Evolutionary conservation across 1,284 basidiomycete genomes (phyloP).

Genomic region (Veloboletus limbatus): DNA sequence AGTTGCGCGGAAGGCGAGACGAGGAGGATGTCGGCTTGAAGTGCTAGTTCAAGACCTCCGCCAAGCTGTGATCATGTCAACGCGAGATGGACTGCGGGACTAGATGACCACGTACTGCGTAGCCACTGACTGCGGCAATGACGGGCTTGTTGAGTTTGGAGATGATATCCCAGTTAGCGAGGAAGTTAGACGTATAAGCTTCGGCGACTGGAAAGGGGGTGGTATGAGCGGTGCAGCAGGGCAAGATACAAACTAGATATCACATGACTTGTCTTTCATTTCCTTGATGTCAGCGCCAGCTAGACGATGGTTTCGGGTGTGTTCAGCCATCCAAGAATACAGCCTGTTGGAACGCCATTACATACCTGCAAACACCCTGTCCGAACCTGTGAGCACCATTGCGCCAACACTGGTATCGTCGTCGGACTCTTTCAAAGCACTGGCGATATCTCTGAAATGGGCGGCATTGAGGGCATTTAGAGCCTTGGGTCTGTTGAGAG

Average conservation of each 20-base stretch:
- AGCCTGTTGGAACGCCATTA: conserved; percentile 16
- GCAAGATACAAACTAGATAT: conserved; percentile 25
- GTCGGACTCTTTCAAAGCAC: conserved; percentile 72
- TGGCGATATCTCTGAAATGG: conserved; percentile 76
- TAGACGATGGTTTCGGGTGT: conserved; percentile 23
- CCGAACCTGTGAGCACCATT: conserved; percentile 91
- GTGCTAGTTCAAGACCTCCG: conserved; percentile 94
- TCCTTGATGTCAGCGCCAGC: conserved; percentile 93
- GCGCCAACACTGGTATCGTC: conserved; percentile 73
- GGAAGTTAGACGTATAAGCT: conserved; percentile 86
- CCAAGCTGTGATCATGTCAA: conserved; percentile 61
- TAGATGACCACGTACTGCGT: conserved; percentile 62
- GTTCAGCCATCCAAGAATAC: background rate
- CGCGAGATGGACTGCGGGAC: background rate
- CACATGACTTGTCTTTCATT: conserved; percentile 90
- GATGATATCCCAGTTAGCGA: conserved; percentile 85
- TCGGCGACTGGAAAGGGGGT: conserved; percentile 59
- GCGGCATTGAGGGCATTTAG: conserved; percentile 89
- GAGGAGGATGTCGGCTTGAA: conserved; percentile 97
- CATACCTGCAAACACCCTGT: conserved; percentile 89
- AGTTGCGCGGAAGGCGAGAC: conserved; percentile 93
- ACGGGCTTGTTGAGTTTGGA: conserved; percentile 85
- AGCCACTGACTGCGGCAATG: conserved; percentile 95
- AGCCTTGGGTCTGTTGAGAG: conserved; percentile 94
- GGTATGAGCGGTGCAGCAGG: background rate